Evolutionary conservation across 345 rosid species (phyloP).

Genomic region (Ceriops tagal): DNA sequence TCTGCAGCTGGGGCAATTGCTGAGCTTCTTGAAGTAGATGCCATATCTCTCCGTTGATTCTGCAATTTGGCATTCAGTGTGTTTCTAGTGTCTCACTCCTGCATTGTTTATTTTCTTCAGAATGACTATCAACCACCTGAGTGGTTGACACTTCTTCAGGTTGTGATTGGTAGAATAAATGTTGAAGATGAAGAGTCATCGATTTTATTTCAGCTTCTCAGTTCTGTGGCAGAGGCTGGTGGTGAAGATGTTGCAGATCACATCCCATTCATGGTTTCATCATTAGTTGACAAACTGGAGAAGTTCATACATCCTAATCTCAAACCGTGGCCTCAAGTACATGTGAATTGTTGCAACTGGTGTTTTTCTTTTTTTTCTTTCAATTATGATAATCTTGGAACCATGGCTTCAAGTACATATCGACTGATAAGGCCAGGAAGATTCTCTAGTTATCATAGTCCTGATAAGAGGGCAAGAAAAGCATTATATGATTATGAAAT

Average conservation of each 20-base stretch:
- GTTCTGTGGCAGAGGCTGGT: slow-evolving; percentile 61
- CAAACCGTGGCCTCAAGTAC: slow-evolving; percentile 74
- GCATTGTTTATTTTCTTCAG: slow-evolving; percentile 37
- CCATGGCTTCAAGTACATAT: too few relatives aligned
- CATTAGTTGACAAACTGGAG: slow-evolving; percentile 46
- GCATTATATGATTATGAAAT: not conserved
- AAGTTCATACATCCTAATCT: slow-evolving; percentile 43
- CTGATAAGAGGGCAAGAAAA: not conserved
- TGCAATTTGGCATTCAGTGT: slow-evolving; percentile 6
- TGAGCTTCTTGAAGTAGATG: slow-evolving; percentile 66
- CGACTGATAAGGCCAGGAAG: too few relatives aligned
- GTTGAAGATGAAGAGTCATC: slow-evolving; percentile 61
- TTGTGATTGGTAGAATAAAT: slow-evolving; percentile 60
- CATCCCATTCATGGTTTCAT: slow-evolving; percentile 62
- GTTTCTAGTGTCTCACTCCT: slow-evolving; percentile 17
- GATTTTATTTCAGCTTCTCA: slow-evolving; percentile 65
- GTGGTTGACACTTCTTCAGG: slow-evolving; percentile 76
- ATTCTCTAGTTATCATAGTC: not conserved
- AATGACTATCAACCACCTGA: slow-evolving; percentile 73
- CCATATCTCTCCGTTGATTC: slow-evolving; percentile 10
- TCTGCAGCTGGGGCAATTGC: slow-evolving; percentile 76
- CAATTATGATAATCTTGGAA: too few relatives aligned
- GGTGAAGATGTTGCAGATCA: slow-evolving; percentile 51
- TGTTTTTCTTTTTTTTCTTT: not conserved
- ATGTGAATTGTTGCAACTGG: slow-evolving; percentile 7